Base-by-base conservation (phyloP, 495 filamentous ascomycete genomes). In the Pseudotulostoma volvatum region DNA sequence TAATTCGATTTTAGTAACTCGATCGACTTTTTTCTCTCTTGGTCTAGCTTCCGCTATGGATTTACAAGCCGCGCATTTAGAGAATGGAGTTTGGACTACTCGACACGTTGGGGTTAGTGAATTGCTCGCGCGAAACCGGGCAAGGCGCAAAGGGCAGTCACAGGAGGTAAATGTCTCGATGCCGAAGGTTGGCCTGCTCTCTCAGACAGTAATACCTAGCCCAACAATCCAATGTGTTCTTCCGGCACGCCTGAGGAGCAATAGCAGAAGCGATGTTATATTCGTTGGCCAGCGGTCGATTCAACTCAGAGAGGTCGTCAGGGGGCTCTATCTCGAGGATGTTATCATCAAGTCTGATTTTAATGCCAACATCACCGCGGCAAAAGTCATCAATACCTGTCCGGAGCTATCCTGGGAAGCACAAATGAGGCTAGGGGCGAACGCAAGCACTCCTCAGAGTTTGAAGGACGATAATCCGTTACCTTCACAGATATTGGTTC, bases 211-310 rank as follows among this genome's bases (percentile, higher is more conserved):
- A 11, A 56, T 90, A 31, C 67, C 74, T 34, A 93, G 81, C 40
- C 77, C 84, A 1, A 63, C 78, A 16, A 71, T 83, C 42, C 79
- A 81, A 48, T 78, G 72, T 56, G 82, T 95, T 28, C 56, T 93
- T 9, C 86, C 88, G 7, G 83, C 79, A 7, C 72, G 79, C 41
- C 66, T 96, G 36, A 66, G 85, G 32, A 73, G 73, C 40, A 59
- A 63, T 34, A 51, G 68, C 7, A 67, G 74, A 39, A 87, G 93
- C 38, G 87, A 97, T 65, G 81, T 95, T 44, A 77, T 86, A n/a
- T 86, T 95, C 44, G 70, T 97, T 34, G 76, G 81, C 28, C 81
- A 85, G 55, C 54, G 77, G 57, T 51, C 47, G 9, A 31, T 67
- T 31, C 72, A 83, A 36, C 72, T 97, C 44, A 77, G 65, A 46